phyloP scores from a whole-genome alignment of 352 stramenopile species.

The Globisporangium takayamanum region DNA sequence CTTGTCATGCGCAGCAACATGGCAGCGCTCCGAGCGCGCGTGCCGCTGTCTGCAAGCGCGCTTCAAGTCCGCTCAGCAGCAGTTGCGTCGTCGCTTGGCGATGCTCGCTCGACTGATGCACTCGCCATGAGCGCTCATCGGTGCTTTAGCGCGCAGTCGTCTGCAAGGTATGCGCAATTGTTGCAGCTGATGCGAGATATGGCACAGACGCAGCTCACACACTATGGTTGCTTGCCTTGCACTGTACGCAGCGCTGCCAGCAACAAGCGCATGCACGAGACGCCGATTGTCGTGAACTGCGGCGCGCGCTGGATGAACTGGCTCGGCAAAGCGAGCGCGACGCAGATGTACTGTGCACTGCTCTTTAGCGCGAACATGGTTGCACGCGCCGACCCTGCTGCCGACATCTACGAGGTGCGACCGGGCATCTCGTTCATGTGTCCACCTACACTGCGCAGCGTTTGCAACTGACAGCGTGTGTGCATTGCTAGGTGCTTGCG shows the following conservation, averaged over 20 bases:
- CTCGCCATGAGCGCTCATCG: too few species aligned
- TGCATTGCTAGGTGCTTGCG: conserved; percentile 26
- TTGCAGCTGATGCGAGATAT: not conserved
- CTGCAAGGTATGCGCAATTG: too few species aligned
- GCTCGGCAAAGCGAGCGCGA: conserved; percentile 50
- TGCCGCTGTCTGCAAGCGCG: too few species aligned
- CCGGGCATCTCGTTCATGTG: not conserved
- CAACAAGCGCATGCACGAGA: conserved; percentile 44
- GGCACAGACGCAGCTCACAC: not conserved
- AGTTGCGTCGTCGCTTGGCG: too few species aligned
- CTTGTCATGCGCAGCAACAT: too few species aligned
- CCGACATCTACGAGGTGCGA: conserved; percentile 46
- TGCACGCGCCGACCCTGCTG: conserved; percentile 42
- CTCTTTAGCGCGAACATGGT: conserved; percentile 58
- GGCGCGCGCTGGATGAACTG: conserved; percentile 45
- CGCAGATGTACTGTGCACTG: conserved; percentile 72
- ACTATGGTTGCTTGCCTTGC: conserved; percentile 9
- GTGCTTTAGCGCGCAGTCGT: too few species aligned
- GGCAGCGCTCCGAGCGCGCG: too few species aligned
- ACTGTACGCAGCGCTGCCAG: conserved; percentile 7
- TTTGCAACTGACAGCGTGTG: not conserved
- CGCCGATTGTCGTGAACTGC: conserved; percentile 41
- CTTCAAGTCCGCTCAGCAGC: too few species aligned
- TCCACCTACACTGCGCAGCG: not conserved
- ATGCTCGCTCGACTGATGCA: too few species aligned